phyloP scores from a whole-genome alignment of 2,329 filamentous ascomycete genomes.

The Colletotrichum euphorbiae region DNA sequence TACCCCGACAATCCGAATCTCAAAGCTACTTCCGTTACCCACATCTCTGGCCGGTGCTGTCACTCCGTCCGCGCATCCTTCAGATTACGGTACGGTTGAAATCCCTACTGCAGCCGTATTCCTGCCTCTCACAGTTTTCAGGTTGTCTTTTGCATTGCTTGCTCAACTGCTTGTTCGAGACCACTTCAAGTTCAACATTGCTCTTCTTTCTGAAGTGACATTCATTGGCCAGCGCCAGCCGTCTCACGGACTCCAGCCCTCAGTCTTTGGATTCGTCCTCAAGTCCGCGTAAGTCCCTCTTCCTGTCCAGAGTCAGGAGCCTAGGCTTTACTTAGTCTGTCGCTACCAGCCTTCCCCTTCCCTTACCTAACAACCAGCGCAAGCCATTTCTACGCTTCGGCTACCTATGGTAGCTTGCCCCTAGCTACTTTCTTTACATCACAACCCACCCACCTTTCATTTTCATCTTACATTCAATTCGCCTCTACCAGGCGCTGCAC shows the following conservation, averaged over 20 bases:
- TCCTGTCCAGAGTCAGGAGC: not conserved
- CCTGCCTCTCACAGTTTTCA: not conserved
- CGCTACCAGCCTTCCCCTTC: not conserved
- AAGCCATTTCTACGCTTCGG: not conserved
- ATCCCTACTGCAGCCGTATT: not conserved
- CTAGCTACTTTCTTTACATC: not conserved
- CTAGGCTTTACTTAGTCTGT: not conserved
- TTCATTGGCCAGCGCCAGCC: slow-evolving; percentile 17
- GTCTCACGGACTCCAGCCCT: slow-evolving; percentile 7
- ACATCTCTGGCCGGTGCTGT: not conserved
- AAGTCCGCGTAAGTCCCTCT: slow-evolving; percentile 18
- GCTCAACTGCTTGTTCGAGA: not conserved
- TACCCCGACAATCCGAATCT: slow-evolving; percentile 3
- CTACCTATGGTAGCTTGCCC: not conserved
- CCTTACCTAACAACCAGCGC: not conserved
- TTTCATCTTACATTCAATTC: not conserved
- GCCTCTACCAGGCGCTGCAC: not conserved
- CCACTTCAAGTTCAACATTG: not conserved
- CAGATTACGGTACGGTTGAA: no score
- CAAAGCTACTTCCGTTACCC: slow-evolving; percentile 3
- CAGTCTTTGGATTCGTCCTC: slow-evolving; percentile 1
- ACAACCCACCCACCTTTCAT: slow-evolving; percentile 18
- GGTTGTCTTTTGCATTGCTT: not conserved
- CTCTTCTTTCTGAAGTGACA: slow-evolving; percentile 2
- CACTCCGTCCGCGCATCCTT: not conserved